Percentiles rank a stretch among this genome's conserved stretches.
Evolutionary conservation across 169 alveolate species (phyloP).

Genomic region (Blepharisma undulans): DNA sequence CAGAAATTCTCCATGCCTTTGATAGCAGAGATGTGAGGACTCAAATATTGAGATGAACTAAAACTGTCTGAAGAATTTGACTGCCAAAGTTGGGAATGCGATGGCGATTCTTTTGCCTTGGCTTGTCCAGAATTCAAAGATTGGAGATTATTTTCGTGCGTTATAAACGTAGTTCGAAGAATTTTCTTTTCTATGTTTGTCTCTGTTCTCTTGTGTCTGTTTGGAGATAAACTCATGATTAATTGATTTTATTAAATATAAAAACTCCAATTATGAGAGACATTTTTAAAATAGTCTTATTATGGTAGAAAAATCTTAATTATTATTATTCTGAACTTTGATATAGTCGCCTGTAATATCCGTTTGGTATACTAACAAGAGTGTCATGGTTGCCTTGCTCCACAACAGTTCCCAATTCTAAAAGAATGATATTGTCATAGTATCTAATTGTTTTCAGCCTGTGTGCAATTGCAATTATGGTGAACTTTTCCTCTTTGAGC

Average conservation of each 20-base stretch:
- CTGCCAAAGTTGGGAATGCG: not conserved
- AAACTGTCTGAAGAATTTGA: not conserved
- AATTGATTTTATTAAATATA: not conserved
- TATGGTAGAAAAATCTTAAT: not conserved
- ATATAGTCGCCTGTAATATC: constrained; percentile 13
- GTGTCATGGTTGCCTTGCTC: constrained; percentile 90
- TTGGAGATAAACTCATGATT: not conserved
- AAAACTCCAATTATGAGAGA: not conserved
- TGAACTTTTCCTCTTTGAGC: constrained; percentile 63
- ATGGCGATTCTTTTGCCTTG: not conserved
- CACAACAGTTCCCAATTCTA: constrained; percentile 85
- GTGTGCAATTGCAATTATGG: constrained; percentile 75
- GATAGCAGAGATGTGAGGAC: not conserved
- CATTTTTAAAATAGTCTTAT: not conserved
- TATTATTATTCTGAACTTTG: constrained; percentile 15
- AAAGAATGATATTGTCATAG: constrained; percentile 76
- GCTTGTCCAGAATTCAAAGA: not conserved
- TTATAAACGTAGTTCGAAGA: not conserved
- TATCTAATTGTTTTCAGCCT: constrained; percentile 73
- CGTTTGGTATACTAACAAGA: constrained; percentile 57
- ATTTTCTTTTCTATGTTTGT: not conserved
- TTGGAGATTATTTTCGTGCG: not conserved
- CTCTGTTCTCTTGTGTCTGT: not conserved
- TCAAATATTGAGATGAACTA: not conserved
- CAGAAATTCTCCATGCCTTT: not conserved